Conservation (phyloP, 306 rosid species). For the Cicer arietinum region DNA sequence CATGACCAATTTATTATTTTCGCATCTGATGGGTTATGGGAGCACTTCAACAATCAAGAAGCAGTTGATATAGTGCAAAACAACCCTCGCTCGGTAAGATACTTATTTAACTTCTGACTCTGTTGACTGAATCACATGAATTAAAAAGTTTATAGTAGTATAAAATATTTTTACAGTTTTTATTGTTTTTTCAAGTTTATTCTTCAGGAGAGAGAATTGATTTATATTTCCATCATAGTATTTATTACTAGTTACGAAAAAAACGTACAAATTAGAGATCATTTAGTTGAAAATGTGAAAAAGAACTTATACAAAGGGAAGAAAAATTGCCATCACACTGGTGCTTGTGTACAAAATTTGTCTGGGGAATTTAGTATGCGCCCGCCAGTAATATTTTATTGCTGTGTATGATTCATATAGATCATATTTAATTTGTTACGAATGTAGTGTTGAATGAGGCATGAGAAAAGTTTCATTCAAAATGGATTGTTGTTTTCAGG, state of each 20-base stretch:
- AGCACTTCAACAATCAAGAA: constrained; percentile 90
- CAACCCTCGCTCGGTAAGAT: constrained; percentile 69
- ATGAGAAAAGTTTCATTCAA: neutral
- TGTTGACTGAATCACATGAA: too few relatives aligned
- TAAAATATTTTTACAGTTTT: too few relatives aligned
- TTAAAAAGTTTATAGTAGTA: too few relatives aligned
- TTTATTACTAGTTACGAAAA: too few relatives aligned
- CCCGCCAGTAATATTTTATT: too few relatives aligned
- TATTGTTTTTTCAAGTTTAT: too few relatives aligned
- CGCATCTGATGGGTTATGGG: constrained; percentile 98
- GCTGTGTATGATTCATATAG: neutral
- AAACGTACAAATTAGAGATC: too few relatives aligned
- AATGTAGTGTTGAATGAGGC: too few relatives aligned
- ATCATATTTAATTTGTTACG: neutral
- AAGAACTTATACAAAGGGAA: too few relatives aligned
- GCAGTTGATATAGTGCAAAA: constrained; percentile 93
- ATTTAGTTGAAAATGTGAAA: too few relatives aligned
- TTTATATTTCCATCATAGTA: too few relatives aligned
- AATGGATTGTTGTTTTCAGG: constrained; percentile 65
- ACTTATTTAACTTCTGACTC: neutral
- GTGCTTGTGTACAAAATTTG: neutral
- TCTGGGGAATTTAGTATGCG: neutral
- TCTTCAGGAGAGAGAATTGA: too few relatives aligned
- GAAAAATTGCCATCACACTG: neutral
- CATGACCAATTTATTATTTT: constrained; percentile 81